Conservation (phyloP, 2,329 filamentous ascomycete genomes). For the Aspergillus arachidicola region DNA sequence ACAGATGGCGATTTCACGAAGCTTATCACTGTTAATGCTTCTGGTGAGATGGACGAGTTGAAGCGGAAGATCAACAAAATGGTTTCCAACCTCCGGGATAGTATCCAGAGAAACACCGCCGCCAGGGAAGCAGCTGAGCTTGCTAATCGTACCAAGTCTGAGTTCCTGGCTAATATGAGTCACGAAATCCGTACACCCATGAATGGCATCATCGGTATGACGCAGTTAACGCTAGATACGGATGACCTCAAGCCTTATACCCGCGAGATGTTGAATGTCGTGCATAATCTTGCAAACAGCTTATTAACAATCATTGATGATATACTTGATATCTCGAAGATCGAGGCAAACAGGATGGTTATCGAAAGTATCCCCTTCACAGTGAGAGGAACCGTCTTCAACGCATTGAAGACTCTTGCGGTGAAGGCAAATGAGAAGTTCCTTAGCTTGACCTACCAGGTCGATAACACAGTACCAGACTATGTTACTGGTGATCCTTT, state of each 20-base stretch:
- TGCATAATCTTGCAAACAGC: constrained; percentile 95
- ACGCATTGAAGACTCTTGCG: constrained; percentile 93
- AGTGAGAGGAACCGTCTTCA: constrained; percentile 91
- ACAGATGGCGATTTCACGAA: constrained; percentile 98
- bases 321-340: constrained; percentile 69
- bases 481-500: constrained; percentile 96
- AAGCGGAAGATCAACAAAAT: constrained; percentile 99
- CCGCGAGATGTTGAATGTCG: constrained; percentile 97
- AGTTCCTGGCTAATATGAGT: constrained; percentile 98
- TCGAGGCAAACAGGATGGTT: constrained; percentile 96
- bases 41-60: constrained; percentile 97
- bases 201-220: constrained; percentile 99
- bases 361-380: constrained; percentile 98
- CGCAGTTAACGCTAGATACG: constrained; percentile 91
- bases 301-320: constrained; percentile 94
- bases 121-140: constrained; percentile 94
- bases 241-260: constrained; percentile 93
- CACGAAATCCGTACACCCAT: constrained; percentile 97
- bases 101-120: constrained; percentile 94
- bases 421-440: constrained; percentile 97
- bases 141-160: constrained; percentile 97
- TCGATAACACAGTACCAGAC: constrained; percentile 90
- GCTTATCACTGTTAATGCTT: constrained; percentile 93
- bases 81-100: constrained; percentile 93
- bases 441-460: constrained; percentile 87